Evolutionary conservation across 140 eudicot genomes (phyloP).

Genomic region (Stevia rebaudiana): DNA sequence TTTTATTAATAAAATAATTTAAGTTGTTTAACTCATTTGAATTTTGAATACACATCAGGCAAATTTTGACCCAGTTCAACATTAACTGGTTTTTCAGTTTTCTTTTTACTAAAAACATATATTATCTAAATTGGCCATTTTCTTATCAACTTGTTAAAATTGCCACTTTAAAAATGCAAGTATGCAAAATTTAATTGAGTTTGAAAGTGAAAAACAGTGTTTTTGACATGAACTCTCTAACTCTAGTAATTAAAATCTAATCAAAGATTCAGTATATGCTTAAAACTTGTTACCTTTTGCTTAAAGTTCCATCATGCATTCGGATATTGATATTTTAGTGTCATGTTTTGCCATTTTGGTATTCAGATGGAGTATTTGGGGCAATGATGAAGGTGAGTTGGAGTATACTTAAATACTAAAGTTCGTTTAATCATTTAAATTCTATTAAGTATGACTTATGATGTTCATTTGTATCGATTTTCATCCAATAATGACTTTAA

Average conservation of each 20-base stretch:
- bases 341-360: conserved; percentile 6
- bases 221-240: background rate
- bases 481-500: background rate
- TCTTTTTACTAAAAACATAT: background rate
- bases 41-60: background rate
- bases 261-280: background rate
- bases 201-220: background rate
- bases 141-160: background rate
- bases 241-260: background rate
- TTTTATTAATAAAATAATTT: background rate
- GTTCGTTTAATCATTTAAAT: background rate
- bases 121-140: too few species aligned
- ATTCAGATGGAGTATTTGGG: conserved; percentile 90
- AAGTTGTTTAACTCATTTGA: background rate
- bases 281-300: background rate
- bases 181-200: background rate
- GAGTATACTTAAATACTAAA: background rate
- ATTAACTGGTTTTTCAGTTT: background rate
- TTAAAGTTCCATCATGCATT: background rate
- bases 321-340: conserved; percentile 4
- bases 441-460: background rate
- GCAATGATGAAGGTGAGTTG: conserved; percentile 92
- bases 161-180: background rate
- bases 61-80: background rate
- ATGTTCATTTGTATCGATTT: background rate